A percentile compares a stretch with the other conserved stretches of the same genome.
Evolutionary conservation across 768 basidiomycete genomes (phyloP).

Genomic region (Daedaleopsis nitida): DNA sequence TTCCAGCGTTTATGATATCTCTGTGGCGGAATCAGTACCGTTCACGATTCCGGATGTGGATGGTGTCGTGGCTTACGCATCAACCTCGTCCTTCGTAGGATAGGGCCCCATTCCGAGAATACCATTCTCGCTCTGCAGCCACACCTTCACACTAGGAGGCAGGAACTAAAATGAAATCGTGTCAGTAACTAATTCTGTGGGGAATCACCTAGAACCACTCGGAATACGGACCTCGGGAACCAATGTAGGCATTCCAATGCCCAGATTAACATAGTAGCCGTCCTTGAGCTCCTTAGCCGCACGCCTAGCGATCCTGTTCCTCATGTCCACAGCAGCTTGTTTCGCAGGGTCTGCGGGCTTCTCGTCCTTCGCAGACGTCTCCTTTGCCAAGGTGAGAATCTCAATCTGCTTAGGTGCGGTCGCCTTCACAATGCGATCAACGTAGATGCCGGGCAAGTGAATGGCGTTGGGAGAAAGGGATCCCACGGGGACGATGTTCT

Average conservation of each 20-base stretch:
- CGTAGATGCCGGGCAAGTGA: conserved; percentile 83
- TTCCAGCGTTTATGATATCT: conserved; percentile 93
- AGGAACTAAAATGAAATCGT: conserved; percentile 42
- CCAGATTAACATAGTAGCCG: conserved; percentile 86
- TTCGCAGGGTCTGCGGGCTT: conserved; percentile 46
- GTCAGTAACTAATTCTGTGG: background rate
- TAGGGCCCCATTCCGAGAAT: conserved; percentile 91
- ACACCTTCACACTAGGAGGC: conserved; percentile 74
- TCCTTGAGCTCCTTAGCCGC: conserved; percentile 90
- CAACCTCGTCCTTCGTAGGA: conserved; percentile 75
- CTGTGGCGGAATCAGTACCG: conserved; percentile 37
- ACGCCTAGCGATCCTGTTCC: conserved; percentile 79
- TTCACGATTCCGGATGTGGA: background rate
- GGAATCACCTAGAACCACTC: background rate
- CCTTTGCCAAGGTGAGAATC: conserved; percentile 65
- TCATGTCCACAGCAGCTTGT: conserved; percentile 46
- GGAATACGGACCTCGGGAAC: conserved; percentile 57
- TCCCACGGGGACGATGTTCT: conserved; percentile 85
- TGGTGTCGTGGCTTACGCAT: conserved; percentile 57
- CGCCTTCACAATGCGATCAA: conserved; percentile 85
- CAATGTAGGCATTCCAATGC: conserved; percentile 90
- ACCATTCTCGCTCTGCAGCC: conserved; percentile 91
- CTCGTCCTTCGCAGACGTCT: conserved; percentile 32
- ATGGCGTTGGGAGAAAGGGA: conserved; percentile 79
- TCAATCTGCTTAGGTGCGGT: conserved; percentile 80